phyloP scores from a whole-genome alignment of 2,329 filamentous ascomycete species.

The Keithomyces neogunnii region DNA sequence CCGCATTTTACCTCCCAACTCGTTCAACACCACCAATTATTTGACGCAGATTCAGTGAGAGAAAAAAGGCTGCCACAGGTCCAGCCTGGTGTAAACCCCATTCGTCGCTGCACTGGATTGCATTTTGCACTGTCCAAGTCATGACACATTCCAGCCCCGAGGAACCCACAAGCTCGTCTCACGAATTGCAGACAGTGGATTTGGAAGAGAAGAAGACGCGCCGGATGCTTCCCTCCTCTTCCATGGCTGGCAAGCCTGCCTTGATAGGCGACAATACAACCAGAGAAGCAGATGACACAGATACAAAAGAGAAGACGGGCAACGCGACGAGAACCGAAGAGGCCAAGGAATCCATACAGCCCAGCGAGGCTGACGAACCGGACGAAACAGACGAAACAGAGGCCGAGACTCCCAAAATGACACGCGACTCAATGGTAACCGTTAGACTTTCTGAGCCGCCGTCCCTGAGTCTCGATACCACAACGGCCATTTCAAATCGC shows the following conservation, averaged over 20 bases:
- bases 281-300: not conserved
- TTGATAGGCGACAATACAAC: conserved; percentile 1
- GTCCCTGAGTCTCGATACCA: conserved; percentile 42
- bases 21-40: conserved; percentile 3
- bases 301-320: not conserved
- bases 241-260: conserved; percentile 9
- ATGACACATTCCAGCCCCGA: conserved; percentile 19
- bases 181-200: conserved; percentile 19
- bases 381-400: conserved; percentile 16
- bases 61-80: conserved; percentile 7
- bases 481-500: conserved; percentile 17
- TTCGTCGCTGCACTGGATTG: conserved; percentile 13
- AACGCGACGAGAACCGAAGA: not conserved
- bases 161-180: conserved; percentile 11
- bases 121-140: conserved; percentile 11
- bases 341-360: not conserved
- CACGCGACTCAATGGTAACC: conserved; percentile 68
- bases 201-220: conserved; percentile 15
- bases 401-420: conserved; percentile 27
- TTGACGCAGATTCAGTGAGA: conserved; percentile 7
- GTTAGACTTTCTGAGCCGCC: conserved; percentile 62
- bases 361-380: conserved; percentile 6
- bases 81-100: not conserved
- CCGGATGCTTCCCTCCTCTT: conserved; percentile 19
- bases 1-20: conserved; percentile 2